phyloP scores from a whole-genome alignment of 2,329 filamentous ascomycete species.

The Penicillium sp. region DNA sequence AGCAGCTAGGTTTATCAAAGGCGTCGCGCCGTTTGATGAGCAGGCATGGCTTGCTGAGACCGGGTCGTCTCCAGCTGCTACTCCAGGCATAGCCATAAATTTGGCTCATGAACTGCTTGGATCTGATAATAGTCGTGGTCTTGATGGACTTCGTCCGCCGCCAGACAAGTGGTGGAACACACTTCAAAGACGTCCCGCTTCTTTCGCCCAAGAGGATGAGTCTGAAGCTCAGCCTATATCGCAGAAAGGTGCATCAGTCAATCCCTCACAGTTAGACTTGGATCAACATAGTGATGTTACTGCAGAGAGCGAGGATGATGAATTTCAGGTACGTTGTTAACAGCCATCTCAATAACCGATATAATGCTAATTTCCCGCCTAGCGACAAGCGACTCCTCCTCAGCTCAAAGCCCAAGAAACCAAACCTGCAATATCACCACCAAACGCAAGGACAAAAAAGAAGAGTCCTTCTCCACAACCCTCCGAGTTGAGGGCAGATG shows the following conservation, averaged over 20 bases:
- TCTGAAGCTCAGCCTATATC: background rate
- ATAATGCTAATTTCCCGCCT: constrained; percentile 2
- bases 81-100: constrained; percentile 21
- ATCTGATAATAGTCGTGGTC: constrained; percentile 1
- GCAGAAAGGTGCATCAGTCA: background rate
- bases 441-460: constrained; percentile 4
- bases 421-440: background rate
- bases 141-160: constrained; percentile 16
- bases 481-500: constrained; percentile 13
- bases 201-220: constrained; percentile 2
- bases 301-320: constrained; percentile 31
- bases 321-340: constrained; percentile 35
- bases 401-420: constrained; percentile 19
- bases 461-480: constrained; percentile 7
- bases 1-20: constrained; percentile 52
- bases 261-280: background rate
- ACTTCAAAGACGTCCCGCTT: constrained; percentile 12
- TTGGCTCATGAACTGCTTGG: constrained; percentile 25
- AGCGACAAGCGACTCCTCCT: constrained; percentile 38
- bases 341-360: constrained; percentile 2
- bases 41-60: constrained; percentile 41
- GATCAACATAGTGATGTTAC: constrained; percentile 23
- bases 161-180: constrained; percentile 35
- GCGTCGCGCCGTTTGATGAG: constrained; percentile 52
- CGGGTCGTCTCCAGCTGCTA: constrained; percentile 13